Evolutionary conservation across 495 filamentous ascomycete species (phyloP).

Genomic region (Annulohypoxylon stygium): DNA sequence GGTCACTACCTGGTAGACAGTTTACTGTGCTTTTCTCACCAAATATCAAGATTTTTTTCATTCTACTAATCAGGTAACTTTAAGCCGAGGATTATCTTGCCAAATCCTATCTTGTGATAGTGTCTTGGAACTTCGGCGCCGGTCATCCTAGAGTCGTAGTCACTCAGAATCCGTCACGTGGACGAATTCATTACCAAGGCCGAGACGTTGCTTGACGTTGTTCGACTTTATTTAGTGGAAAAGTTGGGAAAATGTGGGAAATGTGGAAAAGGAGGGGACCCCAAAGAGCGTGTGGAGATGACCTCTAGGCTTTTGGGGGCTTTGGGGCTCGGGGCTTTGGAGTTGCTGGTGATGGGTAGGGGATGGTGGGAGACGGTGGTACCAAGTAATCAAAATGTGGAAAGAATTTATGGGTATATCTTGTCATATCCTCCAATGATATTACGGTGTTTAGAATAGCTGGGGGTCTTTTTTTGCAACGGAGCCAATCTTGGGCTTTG

Average conservation of each 20-base stretch:
- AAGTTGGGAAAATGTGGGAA: constrained; percentile 43
- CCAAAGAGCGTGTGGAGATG: constrained; percentile 31
- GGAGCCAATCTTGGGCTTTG: constrained; percentile 20
- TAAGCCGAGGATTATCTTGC: constrained; percentile 10
- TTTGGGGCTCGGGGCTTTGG: not conserved
- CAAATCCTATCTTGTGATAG: constrained; percentile 7
- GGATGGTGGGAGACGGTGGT: not conserved
- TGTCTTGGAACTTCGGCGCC: constrained; percentile 4
- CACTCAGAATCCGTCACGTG: constrained; percentile 31
- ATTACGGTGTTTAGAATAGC: not conserved
- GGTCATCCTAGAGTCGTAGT: constrained; percentile 13
- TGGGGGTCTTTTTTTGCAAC: constrained; percentile 20
- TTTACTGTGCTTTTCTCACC: constrained; percentile 29
- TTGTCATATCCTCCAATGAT: constrained; percentile 27
- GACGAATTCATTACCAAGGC: constrained; percentile 15
- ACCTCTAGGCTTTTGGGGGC: constrained; percentile 15
- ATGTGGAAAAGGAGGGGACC: constrained; percentile 46
- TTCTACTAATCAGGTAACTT: constrained; percentile 9
- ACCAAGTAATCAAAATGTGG: constrained; percentile 21
- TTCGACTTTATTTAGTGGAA: constrained; percentile 45
- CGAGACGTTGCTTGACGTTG: constrained; percentile 11
- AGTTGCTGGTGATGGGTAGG: not conserved
- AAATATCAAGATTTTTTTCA: constrained; percentile 17
- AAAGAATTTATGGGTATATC: constrained; percentile 19
- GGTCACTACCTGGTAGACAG: not conserved